phyloP scores from a whole-genome alignment of 257 asterid species.

The Solanum chilense region DNA sequence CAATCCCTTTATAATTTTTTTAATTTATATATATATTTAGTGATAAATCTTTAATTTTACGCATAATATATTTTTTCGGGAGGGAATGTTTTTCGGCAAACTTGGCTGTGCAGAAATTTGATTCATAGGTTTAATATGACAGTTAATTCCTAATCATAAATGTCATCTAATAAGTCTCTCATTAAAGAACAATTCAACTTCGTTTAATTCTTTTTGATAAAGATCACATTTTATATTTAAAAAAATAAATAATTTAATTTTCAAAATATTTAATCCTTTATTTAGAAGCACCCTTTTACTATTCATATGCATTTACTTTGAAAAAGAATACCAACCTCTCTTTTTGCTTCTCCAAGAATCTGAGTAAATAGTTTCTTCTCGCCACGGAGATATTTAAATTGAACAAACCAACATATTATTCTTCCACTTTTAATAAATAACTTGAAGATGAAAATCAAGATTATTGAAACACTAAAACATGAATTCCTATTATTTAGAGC shows the following conservation, averaged over 20 bases:
- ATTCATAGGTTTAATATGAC: too few relatives aligned
- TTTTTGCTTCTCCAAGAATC: background rate
- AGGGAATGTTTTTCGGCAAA: too few relatives aligned
- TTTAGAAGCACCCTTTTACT: background rate
- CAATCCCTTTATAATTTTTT: too few relatives aligned
- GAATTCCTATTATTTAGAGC: too few relatives aligned
- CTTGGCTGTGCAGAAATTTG: too few relatives aligned
- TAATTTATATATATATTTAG: too few relatives aligned
- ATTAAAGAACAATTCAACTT: background rate
- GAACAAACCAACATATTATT: background rate
- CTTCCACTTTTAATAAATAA: background rate
- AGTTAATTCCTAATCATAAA: background rate
- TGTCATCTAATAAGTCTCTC: background rate
- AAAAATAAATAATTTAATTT: background rate
- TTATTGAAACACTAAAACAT: background rate
- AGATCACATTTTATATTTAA: background rate
- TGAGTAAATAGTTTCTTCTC: background rate
- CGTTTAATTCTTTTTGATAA: background rate
- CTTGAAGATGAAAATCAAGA: background rate
- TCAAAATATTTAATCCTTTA: background rate
- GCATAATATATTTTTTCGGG: too few relatives aligned
- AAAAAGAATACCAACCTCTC: background rate
- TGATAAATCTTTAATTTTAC: too few relatives aligned
- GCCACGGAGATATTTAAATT: background rate
- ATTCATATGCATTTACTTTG: too few relatives aligned